Evolutionary conservation across 192 early-diverging fungal genomes (phyloP).

Genomic region (Coemansia aciculifera): DNA sequence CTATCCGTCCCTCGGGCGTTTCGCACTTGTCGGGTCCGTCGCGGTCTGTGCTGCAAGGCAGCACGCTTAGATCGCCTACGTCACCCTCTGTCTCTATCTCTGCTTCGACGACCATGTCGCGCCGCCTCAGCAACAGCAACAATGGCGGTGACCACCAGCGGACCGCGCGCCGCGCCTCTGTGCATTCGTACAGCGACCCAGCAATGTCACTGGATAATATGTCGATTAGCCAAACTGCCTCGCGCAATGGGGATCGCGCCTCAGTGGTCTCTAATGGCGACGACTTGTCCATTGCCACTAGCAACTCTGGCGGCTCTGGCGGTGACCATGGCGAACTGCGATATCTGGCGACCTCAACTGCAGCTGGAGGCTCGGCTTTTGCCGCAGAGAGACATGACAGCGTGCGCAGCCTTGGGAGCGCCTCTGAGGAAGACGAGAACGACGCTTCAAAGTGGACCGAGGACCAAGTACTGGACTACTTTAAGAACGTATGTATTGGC

Average conservation of each 20-base stretch:
- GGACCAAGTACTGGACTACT: conserved; percentile 47
- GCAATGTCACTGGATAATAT: conserved; percentile 14
- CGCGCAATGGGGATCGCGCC: conserved; percentile 26
- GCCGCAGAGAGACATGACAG: conserved; percentile 29
- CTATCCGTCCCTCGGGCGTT: conserved; percentile 11
- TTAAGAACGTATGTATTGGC: conserved; percentile 53
- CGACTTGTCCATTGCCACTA: conserved; percentile 39
- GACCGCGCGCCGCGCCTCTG: conserved; percentile 24
- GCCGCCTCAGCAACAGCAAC: conserved; percentile 34
- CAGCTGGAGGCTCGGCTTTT: neutral
- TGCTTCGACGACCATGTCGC: conserved; percentile 39
- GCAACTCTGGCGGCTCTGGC: conserved; percentile 29
- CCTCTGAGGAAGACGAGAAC: conserved; percentile 35
- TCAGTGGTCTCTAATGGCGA: conserved; percentile 32
- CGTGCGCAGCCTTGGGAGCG: conserved; percentile 29
- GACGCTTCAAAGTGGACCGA: conserved; percentile 50
- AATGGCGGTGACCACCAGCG: conserved; percentile 5
- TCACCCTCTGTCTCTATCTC: conserved; percentile 27
- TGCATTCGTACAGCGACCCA: conserved; percentile 23
- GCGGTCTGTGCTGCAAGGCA: conserved; percentile 47
- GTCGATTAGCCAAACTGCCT: conserved; percentile 22
- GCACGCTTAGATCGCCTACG: conserved; percentile 35
- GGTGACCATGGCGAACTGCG: conserved; percentile 18
- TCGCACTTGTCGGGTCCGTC: conserved; percentile 18
- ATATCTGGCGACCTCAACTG: conserved; percentile 5